These are phyloP conservation scores for Aspergillus unguis DNA, from an alignment of 2,329 filamentous ascomycete species.

Conservation along the genomic window DNA sequence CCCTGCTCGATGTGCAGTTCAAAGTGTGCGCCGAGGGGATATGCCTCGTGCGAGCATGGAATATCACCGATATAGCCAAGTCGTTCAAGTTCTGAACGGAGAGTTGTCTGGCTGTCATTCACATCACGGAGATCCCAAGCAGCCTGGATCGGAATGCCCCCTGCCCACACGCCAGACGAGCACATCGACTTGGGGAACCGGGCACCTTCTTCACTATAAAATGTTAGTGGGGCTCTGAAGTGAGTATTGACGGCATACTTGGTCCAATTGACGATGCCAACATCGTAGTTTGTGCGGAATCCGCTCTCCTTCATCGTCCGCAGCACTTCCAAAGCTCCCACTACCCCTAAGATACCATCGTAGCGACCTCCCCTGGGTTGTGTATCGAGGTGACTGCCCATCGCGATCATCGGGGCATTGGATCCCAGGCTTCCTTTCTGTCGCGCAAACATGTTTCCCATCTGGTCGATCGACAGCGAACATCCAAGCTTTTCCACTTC, in stretches of 20 bases:
- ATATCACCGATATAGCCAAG: conserved; percentile 64
- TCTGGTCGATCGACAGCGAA: conserved; percentile 61
- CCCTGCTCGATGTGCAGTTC: conserved; percentile 81
- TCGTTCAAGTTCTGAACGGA: conserved; percentile 61
- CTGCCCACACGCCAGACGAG: conserved; percentile 71
- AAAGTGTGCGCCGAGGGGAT: conserved; percentile 70
- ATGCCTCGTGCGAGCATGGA: conserved; percentile 51
- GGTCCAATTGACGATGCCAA: conserved; percentile 63
- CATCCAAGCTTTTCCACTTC: conserved; percentile 61
- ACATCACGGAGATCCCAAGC: conserved; percentile 61
- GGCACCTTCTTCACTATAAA: conserved; percentile 67
- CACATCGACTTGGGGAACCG: conserved; percentile 72
- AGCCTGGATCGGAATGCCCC: conserved; percentile 55
- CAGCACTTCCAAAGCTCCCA: conserved; percentile 67
- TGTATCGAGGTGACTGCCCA: conserved; percentile 45
- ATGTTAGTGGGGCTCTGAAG: background rate
- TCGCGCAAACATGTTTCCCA: conserved; percentile 42
- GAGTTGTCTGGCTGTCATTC: conserved; percentile 52
- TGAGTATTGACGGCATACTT: conserved; percentile 39
- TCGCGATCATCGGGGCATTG: conserved; percentile 34
- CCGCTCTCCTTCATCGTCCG: conserved; percentile 62
- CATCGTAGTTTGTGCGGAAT: conserved; percentile 63
- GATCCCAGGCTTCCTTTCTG: conserved; percentile 20
- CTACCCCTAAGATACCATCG: conserved; percentile 70
- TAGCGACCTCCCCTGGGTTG: conserved; percentile 50